Evolutionary conservation across 805 yeast species (phyloP).

Genomic region (Candida tibetensis): DNA sequence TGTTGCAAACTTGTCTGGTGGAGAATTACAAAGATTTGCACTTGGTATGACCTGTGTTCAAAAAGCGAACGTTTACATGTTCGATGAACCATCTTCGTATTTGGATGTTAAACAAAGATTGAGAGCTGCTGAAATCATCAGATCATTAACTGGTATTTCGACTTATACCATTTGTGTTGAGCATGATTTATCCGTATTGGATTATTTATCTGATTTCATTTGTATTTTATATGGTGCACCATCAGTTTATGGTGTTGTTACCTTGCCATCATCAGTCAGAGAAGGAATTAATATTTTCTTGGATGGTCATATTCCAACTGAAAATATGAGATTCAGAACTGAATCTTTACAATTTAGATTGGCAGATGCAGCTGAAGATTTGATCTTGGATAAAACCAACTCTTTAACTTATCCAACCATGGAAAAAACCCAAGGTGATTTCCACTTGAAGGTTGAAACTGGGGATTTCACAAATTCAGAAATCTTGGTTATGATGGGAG

Average conservation of each 20-base stretch:
- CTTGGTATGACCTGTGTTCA: slow-evolving; percentile 97
- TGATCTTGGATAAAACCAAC: slow-evolving; percentile 74
- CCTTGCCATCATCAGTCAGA: slow-evolving; percentile 93
- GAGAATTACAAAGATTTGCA: slow-evolving; percentile 97
- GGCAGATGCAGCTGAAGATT: slow-evolving; percentile 80
- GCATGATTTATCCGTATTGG: slow-evolving; percentile 97
- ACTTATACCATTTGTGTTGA: slow-evolving; percentile 94
- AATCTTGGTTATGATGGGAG: slow-evolving; percentile 99
- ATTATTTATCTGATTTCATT: slow-evolving; percentile 92
- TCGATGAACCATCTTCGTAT: slow-evolving; percentile 98
- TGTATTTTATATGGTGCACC: slow-evolving; percentile 98
- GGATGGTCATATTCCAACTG: slow-evolving; percentile 97
- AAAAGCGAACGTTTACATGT: slow-evolving; percentile 94
- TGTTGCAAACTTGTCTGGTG: slow-evolving; percentile 89
- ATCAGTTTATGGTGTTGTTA: slow-evolving; percentile 97
- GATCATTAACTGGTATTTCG: slow-evolving; percentile 75
- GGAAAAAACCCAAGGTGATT: slow-evolving; percentile 94
- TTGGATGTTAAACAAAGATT: slow-evolving; percentile 98
- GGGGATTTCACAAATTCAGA: slow-evolving; percentile 97
- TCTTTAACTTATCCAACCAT: slow-evolving; percentile 75
- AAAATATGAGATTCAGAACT: slow-evolving; percentile 93
- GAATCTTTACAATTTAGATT: slow-evolving; percentile 93
- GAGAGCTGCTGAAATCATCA: slow-evolving; percentile 92
- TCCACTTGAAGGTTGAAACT: slow-evolving; percentile 72
- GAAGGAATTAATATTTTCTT: slow-evolving; percentile 98